phyloP scores from a whole-genome alignment of 495 filamentous ascomycete genomes.

The Neurospora cerealis region DNA sequence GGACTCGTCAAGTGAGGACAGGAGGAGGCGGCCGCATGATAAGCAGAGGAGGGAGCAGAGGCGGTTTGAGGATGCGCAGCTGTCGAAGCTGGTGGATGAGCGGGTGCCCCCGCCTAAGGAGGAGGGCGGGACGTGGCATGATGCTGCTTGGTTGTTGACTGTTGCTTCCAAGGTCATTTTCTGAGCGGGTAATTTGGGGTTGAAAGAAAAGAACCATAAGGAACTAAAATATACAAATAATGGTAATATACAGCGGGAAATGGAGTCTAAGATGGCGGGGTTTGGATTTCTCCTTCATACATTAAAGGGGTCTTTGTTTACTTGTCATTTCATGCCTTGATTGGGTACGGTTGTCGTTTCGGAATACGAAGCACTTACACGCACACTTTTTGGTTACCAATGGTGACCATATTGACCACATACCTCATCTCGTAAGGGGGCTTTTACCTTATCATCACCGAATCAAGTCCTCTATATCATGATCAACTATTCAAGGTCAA shows the following conservation, averaged over 20 bases:
- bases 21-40: conserved; percentile 20
- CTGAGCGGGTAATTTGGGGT: conserved; percentile 14
- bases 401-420: not conserved
- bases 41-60: conserved; percentile 13
- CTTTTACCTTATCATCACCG: not conserved
- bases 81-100: conserved; percentile 8
- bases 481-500: not conserved
- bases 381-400: not conserved
- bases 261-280: too few species aligned
- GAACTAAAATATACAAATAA: not conserved
- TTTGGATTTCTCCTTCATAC: too few species aligned
- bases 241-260: too few species aligned
- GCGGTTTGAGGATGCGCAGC: conserved; percentile 8
- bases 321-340: too few species aligned
- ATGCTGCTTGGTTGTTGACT: conserved; percentile 75
- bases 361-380: not conserved
- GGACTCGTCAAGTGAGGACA: conserved; percentile 32
- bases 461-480: not conserved
- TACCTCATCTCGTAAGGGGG: not conserved
- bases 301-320: too few species aligned
- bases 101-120: conserved; percentile 32
- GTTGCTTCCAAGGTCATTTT: conserved; percentile 65
- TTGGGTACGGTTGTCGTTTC: too few species aligned
- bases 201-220: not conserved
- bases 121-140: conserved; percentile 62